phyloP scores from a whole-genome alignment of 176 grass and related monocot species.

The Tillandsia fasciculata region DNA sequence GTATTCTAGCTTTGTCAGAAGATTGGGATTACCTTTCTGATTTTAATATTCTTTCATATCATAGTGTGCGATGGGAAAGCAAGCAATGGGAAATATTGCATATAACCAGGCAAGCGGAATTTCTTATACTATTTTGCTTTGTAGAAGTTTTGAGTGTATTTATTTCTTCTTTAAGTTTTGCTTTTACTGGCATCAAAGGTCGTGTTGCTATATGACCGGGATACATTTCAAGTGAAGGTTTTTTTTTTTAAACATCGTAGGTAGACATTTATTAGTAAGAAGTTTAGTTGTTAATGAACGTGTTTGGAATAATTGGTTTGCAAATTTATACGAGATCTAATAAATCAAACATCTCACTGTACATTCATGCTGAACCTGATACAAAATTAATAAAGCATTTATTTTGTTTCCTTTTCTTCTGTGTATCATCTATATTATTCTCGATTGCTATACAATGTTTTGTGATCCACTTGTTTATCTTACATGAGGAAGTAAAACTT shows the following conservation, averaged over 20 bases:
- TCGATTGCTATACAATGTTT: neutral
- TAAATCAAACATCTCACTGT: neutral
- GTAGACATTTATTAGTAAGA: too few relatives aligned
- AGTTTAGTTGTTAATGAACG: too few relatives aligned
- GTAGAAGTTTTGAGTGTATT: neutral
- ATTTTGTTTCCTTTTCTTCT: neutral
- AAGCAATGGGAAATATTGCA: slow-evolving; percentile 97
- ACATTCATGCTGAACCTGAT: neutral
- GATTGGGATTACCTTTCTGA: slow-evolving; percentile 10
- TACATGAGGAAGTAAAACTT: slow-evolving; percentile 23
- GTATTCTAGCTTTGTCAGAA: neutral
- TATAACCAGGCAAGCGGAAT: slow-evolving; percentile 72
- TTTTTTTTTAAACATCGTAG: too few relatives aligned
- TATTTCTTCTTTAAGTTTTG: slow-evolving; percentile 2
- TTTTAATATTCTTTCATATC: slow-evolving; percentile 23
- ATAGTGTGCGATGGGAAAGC: slow-evolving; percentile 98
- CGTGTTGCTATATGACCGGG: neutral
- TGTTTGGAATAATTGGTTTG: too few relatives aligned
- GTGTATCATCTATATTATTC: neutral
- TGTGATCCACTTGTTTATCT: slow-evolving; percentile 8
- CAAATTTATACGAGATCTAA: neutral
- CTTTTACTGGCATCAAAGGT: neutral
- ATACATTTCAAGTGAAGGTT: neutral
- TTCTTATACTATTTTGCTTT: slow-evolving; percentile 14
- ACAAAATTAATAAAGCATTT: neutral